Evolutionary conservation across 2,329 filamentous ascomycete genomes (phyloP).

Genomic region (Penicillium sp.): DNA sequence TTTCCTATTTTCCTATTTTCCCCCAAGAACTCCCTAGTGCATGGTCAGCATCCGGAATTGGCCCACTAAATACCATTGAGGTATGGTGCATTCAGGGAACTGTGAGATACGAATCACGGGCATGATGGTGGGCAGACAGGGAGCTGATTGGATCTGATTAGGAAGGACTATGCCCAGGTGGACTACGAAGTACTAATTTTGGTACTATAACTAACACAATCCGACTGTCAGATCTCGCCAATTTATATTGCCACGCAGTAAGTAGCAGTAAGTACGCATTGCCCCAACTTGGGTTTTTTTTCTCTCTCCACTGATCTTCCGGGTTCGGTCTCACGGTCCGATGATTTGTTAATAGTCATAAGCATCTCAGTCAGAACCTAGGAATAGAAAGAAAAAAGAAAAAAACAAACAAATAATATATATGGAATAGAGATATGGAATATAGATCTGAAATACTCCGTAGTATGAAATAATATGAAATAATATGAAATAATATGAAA

Average conservation of each 20-base stretch:
- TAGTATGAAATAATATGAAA: neutral
- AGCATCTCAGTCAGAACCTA: slow-evolving; percentile 4
- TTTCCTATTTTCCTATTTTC: neutral
- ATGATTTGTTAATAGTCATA: neutral
- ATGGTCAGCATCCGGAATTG: slow-evolving; percentile 4
- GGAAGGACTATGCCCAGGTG: slow-evolving; percentile 7
- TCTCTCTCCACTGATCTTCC: slow-evolving; percentile 1
- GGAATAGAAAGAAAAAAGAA: no score
- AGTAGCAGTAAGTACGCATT: no score
- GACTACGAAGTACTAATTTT: neutral
- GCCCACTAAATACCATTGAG: neutral
- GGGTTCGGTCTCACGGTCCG: slow-evolving; percentile 2
- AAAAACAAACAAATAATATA: no score
- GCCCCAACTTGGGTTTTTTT: neutral
- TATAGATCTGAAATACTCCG: neutral
- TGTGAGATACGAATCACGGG: neutral
- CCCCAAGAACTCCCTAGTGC: neutral
- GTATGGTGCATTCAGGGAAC: neutral
- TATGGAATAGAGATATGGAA: neutral
- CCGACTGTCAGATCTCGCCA: slow-evolving; percentile 22
- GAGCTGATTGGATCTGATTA: slow-evolving; percentile 16
- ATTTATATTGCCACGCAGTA: slow-evolving; percentile 20
- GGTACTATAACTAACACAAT: slow-evolving; percentile 19
- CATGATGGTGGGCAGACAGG: neutral
- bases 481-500: neutral